Percentiles rank a stretch among this genome's conserved stretches.
phyloP scores from a whole-genome alignment of 2,329 filamentous ascomycete genomes.

The Teratosphaeria viscida region DNA sequence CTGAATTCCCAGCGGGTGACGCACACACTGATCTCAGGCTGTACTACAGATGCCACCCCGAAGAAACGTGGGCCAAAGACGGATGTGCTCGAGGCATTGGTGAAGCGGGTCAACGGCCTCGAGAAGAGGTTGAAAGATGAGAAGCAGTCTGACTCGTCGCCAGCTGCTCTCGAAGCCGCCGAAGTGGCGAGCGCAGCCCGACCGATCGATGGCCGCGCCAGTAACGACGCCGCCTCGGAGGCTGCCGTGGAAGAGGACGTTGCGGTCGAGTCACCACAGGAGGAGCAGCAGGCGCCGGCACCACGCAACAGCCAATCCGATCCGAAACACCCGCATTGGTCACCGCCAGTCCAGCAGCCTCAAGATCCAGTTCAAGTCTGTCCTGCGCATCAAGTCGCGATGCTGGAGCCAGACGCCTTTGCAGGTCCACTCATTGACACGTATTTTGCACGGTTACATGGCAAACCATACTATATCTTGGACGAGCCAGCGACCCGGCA shows the following conservation, averaged over 20 bases:
- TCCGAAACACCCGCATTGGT: background rate
- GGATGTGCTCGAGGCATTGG: slow-evolving; percentile 71
- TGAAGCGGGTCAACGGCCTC: slow-evolving; percentile 76
- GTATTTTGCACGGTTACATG: slow-evolving; percentile 70
- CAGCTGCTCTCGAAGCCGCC: slow-evolving; percentile 7
- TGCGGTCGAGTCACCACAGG: background rate
- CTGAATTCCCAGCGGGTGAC: background rate
- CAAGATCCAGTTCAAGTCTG: background rate
- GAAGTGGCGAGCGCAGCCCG: slow-evolving; percentile 1
- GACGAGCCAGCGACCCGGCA: slow-evolving; percentile 68
- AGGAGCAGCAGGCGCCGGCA: background rate
- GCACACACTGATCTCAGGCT: slow-evolving; percentile 6
- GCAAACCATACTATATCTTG: slow-evolving; percentile 71
- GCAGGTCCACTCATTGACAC: slow-evolving; percentile 47
- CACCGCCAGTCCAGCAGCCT: background rate
- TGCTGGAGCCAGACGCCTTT: slow-evolving; percentile 1
- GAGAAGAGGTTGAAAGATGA: slow-evolving; percentile 63
- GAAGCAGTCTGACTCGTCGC: slow-evolving; percentile 35
- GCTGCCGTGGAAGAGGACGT: background rate
- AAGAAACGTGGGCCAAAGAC: slow-evolving; percentile 88
- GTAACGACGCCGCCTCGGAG: background rate
- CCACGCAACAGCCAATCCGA: background rate
- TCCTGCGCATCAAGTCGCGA: background rate
- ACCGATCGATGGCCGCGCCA: background rate
- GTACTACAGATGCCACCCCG: slow-evolving; percentile 73